phyloP scores from a whole-genome alignment of 2,329 filamentous ascomycete genomes.

The Hypocrella siamensis region DNA sequence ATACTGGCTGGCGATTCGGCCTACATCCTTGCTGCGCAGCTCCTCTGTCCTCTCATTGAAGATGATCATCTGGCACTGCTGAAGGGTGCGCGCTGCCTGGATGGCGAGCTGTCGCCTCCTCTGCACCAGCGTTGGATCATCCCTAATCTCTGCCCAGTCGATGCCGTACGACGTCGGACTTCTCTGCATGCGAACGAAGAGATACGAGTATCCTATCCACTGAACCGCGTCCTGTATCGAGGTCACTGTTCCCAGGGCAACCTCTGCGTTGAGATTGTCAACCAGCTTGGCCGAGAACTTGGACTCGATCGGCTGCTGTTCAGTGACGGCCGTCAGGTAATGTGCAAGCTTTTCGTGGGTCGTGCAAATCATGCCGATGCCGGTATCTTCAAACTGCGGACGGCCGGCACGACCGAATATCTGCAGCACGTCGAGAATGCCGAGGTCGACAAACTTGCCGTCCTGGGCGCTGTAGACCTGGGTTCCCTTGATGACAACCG shows the following conservation, averaged over 20 bases:
- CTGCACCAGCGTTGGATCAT: conserved; percentile 79
- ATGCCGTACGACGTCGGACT: conserved; percentile 90
- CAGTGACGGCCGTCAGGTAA: conserved; percentile 83
- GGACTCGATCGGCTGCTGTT: conserved; percentile 96
- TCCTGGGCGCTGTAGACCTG: conserved; percentile 94
- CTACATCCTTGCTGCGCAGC: conserved; percentile 84
- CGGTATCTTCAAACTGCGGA: conserved; percentile 92
- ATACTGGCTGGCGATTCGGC: conserved; percentile 91
- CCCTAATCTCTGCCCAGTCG: conserved; percentile 76
- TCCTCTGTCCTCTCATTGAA: conserved; percentile 93
- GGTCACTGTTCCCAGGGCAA: conserved; percentile 85
- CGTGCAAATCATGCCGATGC: conserved; percentile 96
- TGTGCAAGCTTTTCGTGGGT: conserved; percentile 86
- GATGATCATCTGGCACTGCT: conserved; percentile 96
- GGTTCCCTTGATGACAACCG: conserved; percentile 95
- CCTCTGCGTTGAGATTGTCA: conserved; percentile 93
- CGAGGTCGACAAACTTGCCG: conserved; percentile 90
- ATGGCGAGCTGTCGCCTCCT: conserved; percentile 74
- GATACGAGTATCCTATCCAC: conserved; percentile 95
- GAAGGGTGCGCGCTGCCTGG: conserved; percentile 71
- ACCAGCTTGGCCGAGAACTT: conserved; percentile 86
- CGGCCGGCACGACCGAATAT: conserved; percentile 97
- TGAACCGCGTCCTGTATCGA: conserved; percentile 86
- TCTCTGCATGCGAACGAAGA: conserved; percentile 91
- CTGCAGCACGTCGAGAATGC: conserved; percentile 90